phyloP scores from a whole-genome alignment of 805 yeast species.

The Starmerella sp. region DNA sequence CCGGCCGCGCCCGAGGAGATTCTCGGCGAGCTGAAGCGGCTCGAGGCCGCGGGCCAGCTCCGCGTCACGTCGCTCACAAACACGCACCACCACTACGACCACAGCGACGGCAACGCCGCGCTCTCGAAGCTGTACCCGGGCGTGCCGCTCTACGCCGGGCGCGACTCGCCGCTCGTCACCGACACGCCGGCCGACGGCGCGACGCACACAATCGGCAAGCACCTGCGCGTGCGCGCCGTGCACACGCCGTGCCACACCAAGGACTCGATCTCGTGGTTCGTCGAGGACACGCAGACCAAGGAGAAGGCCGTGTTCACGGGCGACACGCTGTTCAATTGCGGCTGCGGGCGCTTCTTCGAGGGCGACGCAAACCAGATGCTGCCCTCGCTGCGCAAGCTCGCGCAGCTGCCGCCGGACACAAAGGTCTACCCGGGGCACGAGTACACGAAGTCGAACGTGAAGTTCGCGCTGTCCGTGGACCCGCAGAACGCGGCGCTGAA shows the following conservation, averaged over 20 bases:
- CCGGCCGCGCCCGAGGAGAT: slow-evolving; percentile 82
- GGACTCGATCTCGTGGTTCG: slow-evolving; percentile 85
- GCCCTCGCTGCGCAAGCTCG: slow-evolving; percentile 50
- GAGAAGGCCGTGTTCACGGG: slow-evolving; percentile 84
- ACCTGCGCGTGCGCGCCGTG: slow-evolving; percentile 59
- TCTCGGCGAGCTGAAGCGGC: slow-evolving; percentile 35
- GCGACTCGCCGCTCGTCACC: slow-evolving; percentile 62
- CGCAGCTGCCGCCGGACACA: slow-evolving; percentile 54
- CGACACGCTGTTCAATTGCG: slow-evolving; percentile 85
- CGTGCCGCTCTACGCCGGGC: slow-evolving; percentile 71
- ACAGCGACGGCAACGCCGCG: slow-evolving; percentile 69
- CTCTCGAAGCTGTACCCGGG: slow-evolving; percentile 32
- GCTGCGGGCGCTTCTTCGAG: slow-evolving; percentile 95
- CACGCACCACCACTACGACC: slow-evolving; percentile 95
- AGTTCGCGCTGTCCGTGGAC: slow-evolving; percentile 55
- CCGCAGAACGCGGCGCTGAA: slow-evolving; percentile 44
- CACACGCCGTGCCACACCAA: slow-evolving; percentile 98
- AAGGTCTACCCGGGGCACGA: slow-evolving; percentile 90
- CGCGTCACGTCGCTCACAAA: slow-evolving; percentile 70
- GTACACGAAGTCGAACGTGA: slow-evolving; percentile 72
- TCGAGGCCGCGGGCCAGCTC: slow-evolving; percentile 29
- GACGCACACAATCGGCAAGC: slow-evolving; percentile 49
- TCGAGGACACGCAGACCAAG: slow-evolving; percentile 48
- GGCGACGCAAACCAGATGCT: slow-evolving; percentile 80
- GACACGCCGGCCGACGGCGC: slow-evolving; percentile 59